phyloP scores from a whole-genome alignment of 2,329 filamentous ascomycete genomes.

The Apiospora kogelbergensis region DNA sequence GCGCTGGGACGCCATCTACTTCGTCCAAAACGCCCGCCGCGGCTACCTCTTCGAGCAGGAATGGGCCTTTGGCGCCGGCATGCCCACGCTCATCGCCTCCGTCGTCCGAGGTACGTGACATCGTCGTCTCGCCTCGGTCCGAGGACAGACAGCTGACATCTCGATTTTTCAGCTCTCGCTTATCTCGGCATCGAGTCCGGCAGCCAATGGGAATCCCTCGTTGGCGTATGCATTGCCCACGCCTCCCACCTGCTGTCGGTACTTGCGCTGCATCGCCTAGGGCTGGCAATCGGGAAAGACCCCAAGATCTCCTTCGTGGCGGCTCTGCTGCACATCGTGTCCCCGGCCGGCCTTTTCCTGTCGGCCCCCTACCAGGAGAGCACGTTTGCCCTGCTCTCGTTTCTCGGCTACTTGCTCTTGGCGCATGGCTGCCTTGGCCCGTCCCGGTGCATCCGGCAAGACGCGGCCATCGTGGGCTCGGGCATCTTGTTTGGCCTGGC shows the following conservation, averaged over 20 bases:
- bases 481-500: constrained; percentile 72
- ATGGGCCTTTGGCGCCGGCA: constrained; percentile 70
- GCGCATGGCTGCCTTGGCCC: constrained; percentile 44
- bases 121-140: no score
- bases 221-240: constrained; percentile 69
- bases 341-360: constrained; percentile 86
- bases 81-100: constrained; percentile 44
- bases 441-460: constrained; percentile 33
- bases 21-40: constrained; percentile 58
- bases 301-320: constrained; percentile 65
- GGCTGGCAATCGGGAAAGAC: constrained; percentile 52
- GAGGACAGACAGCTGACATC: neutral
- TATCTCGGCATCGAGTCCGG: constrained; percentile 23
- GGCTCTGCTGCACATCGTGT: constrained; percentile 75
- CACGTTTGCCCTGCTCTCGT: constrained; percentile 74
- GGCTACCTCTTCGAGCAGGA: constrained; percentile 78
- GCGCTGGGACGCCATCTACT: constrained; percentile 83
- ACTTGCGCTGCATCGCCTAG: constrained; percentile 68
- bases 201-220: constrained; percentile 40
- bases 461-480: constrained; percentile 57
- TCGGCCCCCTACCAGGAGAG: constrained; percentile 84
- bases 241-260: constrained; percentile 75
- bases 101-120: constrained; percentile 32
- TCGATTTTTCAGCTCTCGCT: constrained; percentile 21
- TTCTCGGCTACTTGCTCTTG: constrained; percentile 72